Conservation (phyloP, 495 filamentous ascomycete genomes). For the Hamigera avellanea region DNA sequence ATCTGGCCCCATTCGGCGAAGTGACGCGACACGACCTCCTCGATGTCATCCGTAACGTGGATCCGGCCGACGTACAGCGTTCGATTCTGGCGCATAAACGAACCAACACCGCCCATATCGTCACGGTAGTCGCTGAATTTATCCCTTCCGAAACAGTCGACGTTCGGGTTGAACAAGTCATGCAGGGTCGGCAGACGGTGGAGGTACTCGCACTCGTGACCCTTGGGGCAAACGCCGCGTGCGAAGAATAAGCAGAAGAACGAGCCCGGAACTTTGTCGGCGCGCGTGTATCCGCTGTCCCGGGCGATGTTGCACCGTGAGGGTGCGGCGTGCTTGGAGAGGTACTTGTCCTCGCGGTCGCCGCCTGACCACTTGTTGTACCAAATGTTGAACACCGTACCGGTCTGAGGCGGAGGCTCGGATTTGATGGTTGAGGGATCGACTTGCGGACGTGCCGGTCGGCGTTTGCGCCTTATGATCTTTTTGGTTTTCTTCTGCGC, state of each 20-base stretch:
- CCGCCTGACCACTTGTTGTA: conserved; percentile 92
- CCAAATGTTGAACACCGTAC: conserved; percentile 90
- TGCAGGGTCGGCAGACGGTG: conserved; percentile 75
- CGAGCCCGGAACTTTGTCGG: conserved; percentile 65
- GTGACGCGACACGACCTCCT: conserved; percentile 88
- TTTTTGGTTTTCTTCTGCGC: conserved; percentile 39
- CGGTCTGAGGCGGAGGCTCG: conserved; percentile 79
- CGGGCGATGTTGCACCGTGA: conserved; percentile 69
- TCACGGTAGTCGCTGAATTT: conserved; percentile 81
- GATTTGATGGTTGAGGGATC: conserved; percentile 72
- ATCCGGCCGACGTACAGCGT: conserved; percentile 90
- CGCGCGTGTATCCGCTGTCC: conserved; percentile 82
- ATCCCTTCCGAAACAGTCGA: conserved; percentile 89
- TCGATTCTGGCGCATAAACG: conserved; percentile 80
- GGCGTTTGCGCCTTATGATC: conserved; percentile 39
- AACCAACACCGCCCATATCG: conserved; percentile 93
- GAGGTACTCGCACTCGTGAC: conserved; percentile 87
- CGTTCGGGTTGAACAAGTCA: conserved; percentile 79
- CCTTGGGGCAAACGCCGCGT: conserved; percentile 64
- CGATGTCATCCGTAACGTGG: conserved; percentile 94
- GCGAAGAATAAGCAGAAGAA: conserved; percentile 92
- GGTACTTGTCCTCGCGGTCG: conserved; percentile 84
- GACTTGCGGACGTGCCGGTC: conserved; percentile 57
- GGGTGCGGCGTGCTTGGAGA: conserved; percentile 61
- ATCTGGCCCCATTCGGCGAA: conserved; percentile 91